phyloP scores from a whole-genome alignment of 2,329 filamentous ascomycete genomes.

The Basipetospora chlamydospora region DNA sequence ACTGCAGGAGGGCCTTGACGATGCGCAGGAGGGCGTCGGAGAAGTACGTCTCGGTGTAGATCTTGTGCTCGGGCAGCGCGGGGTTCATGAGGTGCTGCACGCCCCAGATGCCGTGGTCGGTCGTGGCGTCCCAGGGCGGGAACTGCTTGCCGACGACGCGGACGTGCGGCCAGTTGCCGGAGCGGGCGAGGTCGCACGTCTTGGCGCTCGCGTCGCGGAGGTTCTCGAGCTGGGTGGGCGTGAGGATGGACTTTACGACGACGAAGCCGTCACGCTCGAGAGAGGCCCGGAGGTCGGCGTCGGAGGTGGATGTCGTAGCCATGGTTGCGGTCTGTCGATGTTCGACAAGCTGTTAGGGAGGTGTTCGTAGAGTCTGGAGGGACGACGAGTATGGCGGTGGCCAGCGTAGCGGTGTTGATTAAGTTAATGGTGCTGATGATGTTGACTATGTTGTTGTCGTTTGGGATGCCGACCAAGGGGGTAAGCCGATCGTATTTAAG shows the following conservation, averaged over 20 bases:
- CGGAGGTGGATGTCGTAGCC: background rate
- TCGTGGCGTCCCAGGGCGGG: constrained; percentile 58
- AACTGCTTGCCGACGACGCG: constrained; percentile 83
- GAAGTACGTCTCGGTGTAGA: constrained; percentile 62
- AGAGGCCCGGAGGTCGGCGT: constrained; percentile 18
- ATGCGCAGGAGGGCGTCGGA: constrained; percentile 45
- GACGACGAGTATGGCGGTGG: background rate
- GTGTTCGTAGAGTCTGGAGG: background rate
- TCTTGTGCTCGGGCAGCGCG: constrained; percentile 41
- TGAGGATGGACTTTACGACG: constrained; percentile 50
- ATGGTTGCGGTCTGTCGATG: background rate
- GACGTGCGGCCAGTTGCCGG: constrained; percentile 67
- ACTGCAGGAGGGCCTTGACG: constrained; percentile 48
- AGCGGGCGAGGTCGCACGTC: constrained; percentile 46
- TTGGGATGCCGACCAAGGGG: no score
- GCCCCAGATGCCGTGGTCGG: constrained; percentile 64
- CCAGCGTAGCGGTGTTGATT: no score
- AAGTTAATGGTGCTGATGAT: no score
- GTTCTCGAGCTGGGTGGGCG: constrained; percentile 33
- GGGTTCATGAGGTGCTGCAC: constrained; percentile 77
- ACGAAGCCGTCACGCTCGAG: constrained; percentile 66
- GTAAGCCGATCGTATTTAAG: no score
- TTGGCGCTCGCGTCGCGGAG: constrained; percentile 46
- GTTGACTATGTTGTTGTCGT: no score
- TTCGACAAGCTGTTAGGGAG: background rate